Base-by-base conservation (phyloP, 2,329 filamentous ascomycete genomes). In the Corynespora cassiicola region DNA sequence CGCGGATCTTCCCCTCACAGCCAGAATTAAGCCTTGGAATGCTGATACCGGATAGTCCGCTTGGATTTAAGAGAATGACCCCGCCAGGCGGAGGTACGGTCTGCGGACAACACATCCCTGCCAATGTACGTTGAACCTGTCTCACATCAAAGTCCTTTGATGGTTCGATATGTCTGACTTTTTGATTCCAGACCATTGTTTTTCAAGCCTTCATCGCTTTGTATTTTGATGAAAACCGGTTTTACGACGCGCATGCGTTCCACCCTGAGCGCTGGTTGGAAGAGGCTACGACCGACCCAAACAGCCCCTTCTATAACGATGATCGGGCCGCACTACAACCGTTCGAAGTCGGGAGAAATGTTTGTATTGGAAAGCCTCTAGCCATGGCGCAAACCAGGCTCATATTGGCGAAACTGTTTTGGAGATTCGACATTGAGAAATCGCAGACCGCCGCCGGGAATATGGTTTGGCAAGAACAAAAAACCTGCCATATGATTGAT, bases 91-190 rank as follows among this genome's bases (percentile, higher is more conserved):
- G 68, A 5, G 48, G 54, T 6, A 22, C 49, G 1, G 53, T 71
- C 6, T 53, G 58, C 36, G 67, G 59, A 5, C 6, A 54, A 6
- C 48, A 32, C 28, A 42, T 71, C 22, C 65, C 65, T 7, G 55
- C 51, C 11, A 39, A 39, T 20, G 46, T 47, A 37, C 39, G 45
- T 31, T n/a, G 14, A 6, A 11, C 17, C 11, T 7, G 3, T 25
- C 11, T 6, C 20, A 11, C 3, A 17, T 19, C 28, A 6, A 6
- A 20, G 12, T 10, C n/a, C 15, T 31, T 22, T 35, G 16, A 24
- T 28, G 15, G 7, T 9, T 14, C 15, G 14, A 25, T 7, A 8
- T 8, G 12, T 14, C n/a, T n/a, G n/a, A n/a, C n/a, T n/a, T n/a
- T n/a, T n/a, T n/a, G n/a, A 6, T 6, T 9, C 11, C 15, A 43